These are phyloP conservation scores for Royoungia palumana DNA, from an alignment of 768 basidiomycete species.

Conservation along the genomic window DNA sequence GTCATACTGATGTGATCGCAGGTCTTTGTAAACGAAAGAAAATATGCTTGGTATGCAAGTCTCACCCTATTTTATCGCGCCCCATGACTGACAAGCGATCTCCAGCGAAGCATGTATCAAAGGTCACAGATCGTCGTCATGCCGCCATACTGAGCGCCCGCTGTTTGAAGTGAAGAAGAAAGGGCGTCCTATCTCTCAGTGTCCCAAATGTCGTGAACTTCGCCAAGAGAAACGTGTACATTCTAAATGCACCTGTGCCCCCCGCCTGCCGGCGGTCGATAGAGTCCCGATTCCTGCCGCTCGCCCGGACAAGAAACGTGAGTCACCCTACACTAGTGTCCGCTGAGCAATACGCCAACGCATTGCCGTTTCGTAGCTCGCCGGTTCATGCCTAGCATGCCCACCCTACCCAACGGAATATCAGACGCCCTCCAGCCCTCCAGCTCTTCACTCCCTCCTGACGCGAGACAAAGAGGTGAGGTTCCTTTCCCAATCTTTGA, in stretches of 20 bases:
- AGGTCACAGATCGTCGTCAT: constrained; percentile 88
- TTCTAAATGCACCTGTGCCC: constrained; percentile 74
- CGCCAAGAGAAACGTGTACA: constrained; percentile 79
- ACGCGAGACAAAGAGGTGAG: constrained; percentile 52
- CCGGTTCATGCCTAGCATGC: constrained; percentile 67
- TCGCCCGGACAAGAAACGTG: constrained; percentile 34
- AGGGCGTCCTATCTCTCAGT: constrained; percentile 89
- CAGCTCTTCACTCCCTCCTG: constrained; percentile 30
- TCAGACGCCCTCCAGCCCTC: constrained; percentile 46
- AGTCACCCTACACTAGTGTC: constrained; percentile 3
- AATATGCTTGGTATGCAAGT: constrained; percentile 64
- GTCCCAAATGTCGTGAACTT: constrained; percentile 77
- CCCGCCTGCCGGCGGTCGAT: constrained; percentile 31
- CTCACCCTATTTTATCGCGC: background rate
- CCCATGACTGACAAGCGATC: constrained; percentile 10
- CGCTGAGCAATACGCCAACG: constrained; percentile 16
- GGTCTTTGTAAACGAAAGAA: constrained; percentile 76
- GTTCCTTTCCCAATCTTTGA: background rate
- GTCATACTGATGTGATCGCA: constrained; percentile 13
- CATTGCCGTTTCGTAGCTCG: constrained; percentile 41
- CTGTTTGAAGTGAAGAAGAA: constrained; percentile 95
- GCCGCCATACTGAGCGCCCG: constrained; percentile 81
- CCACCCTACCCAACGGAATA: constrained; percentile 72
- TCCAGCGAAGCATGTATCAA: constrained; percentile 88
- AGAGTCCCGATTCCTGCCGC: constrained; percentile 32